These are phyloP conservation scores for Suhomyces canberraensis DNA, from an alignment of 805 yeast species.

Conservation along the genomic window DNA sequence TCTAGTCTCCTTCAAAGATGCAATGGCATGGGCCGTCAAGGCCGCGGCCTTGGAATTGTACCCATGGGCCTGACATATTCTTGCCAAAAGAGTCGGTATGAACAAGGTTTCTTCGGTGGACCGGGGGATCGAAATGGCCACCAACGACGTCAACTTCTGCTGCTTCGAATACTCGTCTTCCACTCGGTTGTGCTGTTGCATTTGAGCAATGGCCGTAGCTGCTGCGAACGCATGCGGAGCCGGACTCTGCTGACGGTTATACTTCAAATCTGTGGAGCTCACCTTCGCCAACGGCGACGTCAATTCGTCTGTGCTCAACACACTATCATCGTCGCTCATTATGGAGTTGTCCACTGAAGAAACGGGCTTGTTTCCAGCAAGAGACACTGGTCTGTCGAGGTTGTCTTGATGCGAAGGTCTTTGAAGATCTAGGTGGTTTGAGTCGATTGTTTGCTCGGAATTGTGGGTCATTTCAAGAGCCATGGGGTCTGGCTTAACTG, in stretches of 20 bases:
- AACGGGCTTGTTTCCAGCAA: constrained; percentile 48
- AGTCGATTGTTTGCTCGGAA: constrained; percentile 14
- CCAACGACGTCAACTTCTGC: constrained; percentile 41
- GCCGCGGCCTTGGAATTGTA: constrained; percentile 69
- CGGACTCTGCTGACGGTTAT: constrained; percentile 49
- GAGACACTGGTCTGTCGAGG: constrained; percentile 64
- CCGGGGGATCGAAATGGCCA: constrained; percentile 72
- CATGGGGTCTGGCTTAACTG: not conserved
- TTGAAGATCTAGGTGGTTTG: constrained; percentile 27
- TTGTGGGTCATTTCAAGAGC: constrained; percentile 2
- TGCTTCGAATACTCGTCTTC: constrained; percentile 29
- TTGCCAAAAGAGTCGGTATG: constrained; percentile 67
- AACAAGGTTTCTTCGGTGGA: constrained; percentile 76
- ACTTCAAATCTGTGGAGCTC: not conserved
- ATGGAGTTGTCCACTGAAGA: constrained; percentile 37
- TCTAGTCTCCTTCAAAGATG: constrained; percentile 55
- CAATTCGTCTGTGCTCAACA: constrained; percentile 27
- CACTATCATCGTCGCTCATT: constrained; percentile 34
- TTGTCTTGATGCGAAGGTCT: constrained; percentile 30
- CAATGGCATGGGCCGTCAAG: constrained; percentile 66
- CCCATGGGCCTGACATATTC: constrained; percentile 68
- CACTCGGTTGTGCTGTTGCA: constrained; percentile 31
- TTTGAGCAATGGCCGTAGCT: constrained; percentile 56
- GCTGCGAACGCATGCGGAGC: constrained; percentile 76
- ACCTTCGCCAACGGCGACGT: not conserved